Evolutionary conservation across 371 early-diverging fungal genomes (phyloP).

Genomic region (Capillidium rhysosporum): DNA sequence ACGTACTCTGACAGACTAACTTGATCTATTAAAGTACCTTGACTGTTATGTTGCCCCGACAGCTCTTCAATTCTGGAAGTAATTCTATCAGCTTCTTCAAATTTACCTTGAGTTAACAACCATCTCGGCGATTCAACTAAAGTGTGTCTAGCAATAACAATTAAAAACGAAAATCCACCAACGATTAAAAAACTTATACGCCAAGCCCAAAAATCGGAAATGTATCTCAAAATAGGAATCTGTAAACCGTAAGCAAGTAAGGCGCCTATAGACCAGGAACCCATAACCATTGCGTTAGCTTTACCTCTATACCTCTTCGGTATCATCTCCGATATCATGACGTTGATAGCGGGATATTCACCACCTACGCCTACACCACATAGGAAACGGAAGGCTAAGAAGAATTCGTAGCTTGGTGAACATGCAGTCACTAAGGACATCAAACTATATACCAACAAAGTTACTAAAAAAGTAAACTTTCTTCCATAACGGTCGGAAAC

Average conservation of each 20-base stretch:
- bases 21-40: conserved; percentile 2
- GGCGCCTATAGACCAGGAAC: conserved; percentile 8
- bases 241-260: conserved; percentile 2
- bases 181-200: conserved; percentile 5
- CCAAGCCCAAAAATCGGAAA: conserved; percentile 1
- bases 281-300: conserved; percentile 7
- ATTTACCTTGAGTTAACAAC: conserved; percentile 2
- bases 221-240: conserved; percentile 4
- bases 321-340: conserved; percentile 6
- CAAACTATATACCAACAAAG: conserved; percentile 2
- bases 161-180: background rate
- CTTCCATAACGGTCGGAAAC: background rate
- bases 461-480: background rate
- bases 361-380: conserved; percentile 8
- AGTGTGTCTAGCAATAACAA: background rate
- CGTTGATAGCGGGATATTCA: conserved; percentile 8
- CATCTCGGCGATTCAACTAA: conserved; percentile 8
- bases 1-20: background rate
- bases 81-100: background rate
- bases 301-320: conserved; percentile 5
- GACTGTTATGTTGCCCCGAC: background rate
- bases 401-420: conserved; percentile 4
- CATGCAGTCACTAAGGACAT: conserved; percentile 6
- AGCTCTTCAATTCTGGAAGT: background rate
- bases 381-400: conserved; percentile 8